phyloP scores from a whole-genome alignment of 1,284 basidiomycete species.

The Cryptococcus sp. region DNA sequence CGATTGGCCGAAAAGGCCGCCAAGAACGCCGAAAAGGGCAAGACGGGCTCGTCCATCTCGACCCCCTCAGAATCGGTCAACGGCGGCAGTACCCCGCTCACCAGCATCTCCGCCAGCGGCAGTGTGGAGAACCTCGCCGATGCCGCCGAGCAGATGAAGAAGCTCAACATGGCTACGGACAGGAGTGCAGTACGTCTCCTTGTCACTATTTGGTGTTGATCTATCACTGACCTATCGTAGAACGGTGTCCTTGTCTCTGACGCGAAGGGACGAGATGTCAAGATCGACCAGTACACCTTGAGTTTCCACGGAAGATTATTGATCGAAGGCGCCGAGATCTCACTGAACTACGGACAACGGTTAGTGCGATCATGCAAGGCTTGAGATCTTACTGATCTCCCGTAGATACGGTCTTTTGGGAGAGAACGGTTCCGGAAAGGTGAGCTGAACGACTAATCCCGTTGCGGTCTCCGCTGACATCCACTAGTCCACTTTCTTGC shows the following conservation, averaged over 20 bases:
- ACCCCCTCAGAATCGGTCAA: constrained; percentile 68
- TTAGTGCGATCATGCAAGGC: constrained; percentile 45
- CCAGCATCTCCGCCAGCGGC: constrained; percentile 69
- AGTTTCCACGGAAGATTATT: constrained; percentile 96
- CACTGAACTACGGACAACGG: constrained; percentile 95
- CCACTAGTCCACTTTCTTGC: constrained; percentile 57
- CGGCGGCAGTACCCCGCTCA: constrained; percentile 70
- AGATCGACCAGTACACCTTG: constrained; percentile 93
- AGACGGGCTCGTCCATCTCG: constrained; percentile 22
- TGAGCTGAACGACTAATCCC: constrained; percentile 50
- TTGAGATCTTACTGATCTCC: neutral
- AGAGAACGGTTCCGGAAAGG: constrained; percentile 98
- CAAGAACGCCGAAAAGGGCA: constrained; percentile 56
- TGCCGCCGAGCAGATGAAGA: constrained; percentile 68
- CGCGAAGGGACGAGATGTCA: constrained; percentile 89
- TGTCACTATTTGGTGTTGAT: neutral
- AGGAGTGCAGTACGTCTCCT: constrained; percentile 60
- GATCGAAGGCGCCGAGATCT: constrained; percentile 82
- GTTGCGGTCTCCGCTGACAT: neutral
- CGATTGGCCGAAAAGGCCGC: constrained; percentile 87
- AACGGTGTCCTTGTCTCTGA: constrained; percentile 92
- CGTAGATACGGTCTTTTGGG: constrained; percentile 81
- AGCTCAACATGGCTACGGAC: constrained; percentile 82
- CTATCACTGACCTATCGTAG: constrained; percentile 12
- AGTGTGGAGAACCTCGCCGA: constrained; percentile 61